phyloP scores from a whole-genome alignment of 2,329 filamentous ascomycete species.

The Coniochaeta sp. region DNA sequence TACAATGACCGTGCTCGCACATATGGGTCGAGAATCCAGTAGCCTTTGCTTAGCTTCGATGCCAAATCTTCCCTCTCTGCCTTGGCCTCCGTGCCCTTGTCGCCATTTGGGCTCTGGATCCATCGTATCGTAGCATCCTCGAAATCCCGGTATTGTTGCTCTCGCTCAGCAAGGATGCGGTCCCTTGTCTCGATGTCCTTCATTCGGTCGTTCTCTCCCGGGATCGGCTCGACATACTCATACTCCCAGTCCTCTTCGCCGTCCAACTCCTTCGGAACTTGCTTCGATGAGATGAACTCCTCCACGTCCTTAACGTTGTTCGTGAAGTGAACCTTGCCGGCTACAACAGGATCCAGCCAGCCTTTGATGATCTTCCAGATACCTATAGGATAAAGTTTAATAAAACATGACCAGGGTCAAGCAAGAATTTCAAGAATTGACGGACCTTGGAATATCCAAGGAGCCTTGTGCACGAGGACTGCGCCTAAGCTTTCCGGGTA shows the following conservation, averaged over 20 bases:
- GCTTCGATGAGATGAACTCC: conserved; percentile 61
- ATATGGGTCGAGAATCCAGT: conserved; percentile 88
- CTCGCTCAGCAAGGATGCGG: conserved; percentile 55
- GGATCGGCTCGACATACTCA: conserved; percentile 66
- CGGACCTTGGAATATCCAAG: conserved; percentile 90
- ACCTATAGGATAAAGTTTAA: conserved; percentile 44
- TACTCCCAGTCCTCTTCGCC: conserved; percentile 83
- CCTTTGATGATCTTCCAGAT: conserved; percentile 94
- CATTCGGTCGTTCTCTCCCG: conserved; percentile 72
- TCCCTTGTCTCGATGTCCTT: conserved; percentile 57
- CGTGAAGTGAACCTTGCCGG: conserved; percentile 88
- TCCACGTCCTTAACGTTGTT: conserved; percentile 74
- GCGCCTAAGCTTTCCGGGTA: conserved; percentile 89
- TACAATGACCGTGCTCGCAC: conserved; percentile 77
- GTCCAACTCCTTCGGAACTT: conserved; percentile 76
- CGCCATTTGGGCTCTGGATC: conserved; percentile 49
- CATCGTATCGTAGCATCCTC: conserved; percentile 70
- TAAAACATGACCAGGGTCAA: background rate
- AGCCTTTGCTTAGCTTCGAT: conserved; percentile 59
- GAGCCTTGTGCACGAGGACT: conserved; percentile 90
- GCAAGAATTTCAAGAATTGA: conserved; percentile 8
- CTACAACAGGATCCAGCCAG: conserved; percentile 96
- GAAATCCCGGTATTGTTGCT: conserved; percentile 61
- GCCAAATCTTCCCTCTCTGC: conserved; percentile 55
- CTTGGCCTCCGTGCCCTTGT: conserved; percentile 40